phyloP scores from a whole-genome alignment of 441 rosid species.

The Croton laevigatus region DNA sequence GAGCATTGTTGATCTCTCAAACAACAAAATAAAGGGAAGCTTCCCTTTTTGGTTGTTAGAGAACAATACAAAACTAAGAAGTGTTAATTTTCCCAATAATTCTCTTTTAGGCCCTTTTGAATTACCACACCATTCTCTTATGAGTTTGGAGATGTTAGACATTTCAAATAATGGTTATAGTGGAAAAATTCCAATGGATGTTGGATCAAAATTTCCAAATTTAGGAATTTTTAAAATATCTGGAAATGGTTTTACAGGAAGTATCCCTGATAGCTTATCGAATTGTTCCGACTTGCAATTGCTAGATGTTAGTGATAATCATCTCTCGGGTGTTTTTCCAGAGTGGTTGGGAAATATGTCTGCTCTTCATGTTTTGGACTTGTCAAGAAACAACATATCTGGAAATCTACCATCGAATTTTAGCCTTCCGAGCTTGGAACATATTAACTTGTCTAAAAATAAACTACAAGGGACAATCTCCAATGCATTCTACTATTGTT shows the following conservation, averaged over 20 bases:
- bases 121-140: constrained; percentile 10
- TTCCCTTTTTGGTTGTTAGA: constrained; percentile 34
- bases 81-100: neutral
- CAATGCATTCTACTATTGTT: too few relatives aligned
- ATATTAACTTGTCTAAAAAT: too few relatives aligned
- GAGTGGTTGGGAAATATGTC: constrained; percentile 9
- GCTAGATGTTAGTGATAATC: constrained; percentile 4
- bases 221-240: neutral
- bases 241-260: constrained; percentile 5
- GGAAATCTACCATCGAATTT: too few relatives aligned
- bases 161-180: neutral
- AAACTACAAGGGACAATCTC: too few relatives aligned
- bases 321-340: constrained; percentile 10
- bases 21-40: neutral
- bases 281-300: neutral
- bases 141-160: neutral
- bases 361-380: too few relatives aligned
- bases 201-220: constrained; percentile 1
- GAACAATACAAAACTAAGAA: constrained; percentile 14
- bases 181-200: constrained; percentile 15
- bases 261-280: neutral
- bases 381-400: too few relatives aligned
- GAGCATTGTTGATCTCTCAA: neutral
- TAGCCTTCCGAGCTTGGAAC: too few relatives aligned
- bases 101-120: constrained; percentile 21